Conservation (phyloP, 108 stramenopile species). For the Fragilariopsis cylindrus region DNA sequence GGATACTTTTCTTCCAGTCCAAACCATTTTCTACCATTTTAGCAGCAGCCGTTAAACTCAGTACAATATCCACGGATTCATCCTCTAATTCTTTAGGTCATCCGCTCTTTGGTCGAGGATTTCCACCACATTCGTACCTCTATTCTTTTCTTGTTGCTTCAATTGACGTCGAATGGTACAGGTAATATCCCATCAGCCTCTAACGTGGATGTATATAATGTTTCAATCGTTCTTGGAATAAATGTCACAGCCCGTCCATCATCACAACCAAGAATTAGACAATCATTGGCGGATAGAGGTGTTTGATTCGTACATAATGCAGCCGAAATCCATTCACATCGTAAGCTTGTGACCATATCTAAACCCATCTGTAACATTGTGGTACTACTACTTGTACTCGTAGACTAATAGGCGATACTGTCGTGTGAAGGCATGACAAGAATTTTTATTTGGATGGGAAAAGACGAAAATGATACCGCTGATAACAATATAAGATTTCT, state of each 20-base stretch:
- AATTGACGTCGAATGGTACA: conserved; percentile 59
- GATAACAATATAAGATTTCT: too few species aligned
- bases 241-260: conserved; percentile 84
- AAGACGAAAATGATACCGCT: too few species aligned
- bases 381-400: background rate
- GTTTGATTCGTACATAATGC: conserved; percentile 87
- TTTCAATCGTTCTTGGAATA: conserved; percentile 76
- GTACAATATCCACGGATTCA: conserved; percentile 77
- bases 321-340: conserved; percentile 86
- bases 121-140: conserved; percentile 36
- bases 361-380: conserved; percentile 55
- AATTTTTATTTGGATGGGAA: too few species aligned
- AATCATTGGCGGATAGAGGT: conserved; percentile 63
- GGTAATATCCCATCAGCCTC: conserved; percentile 62
- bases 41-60: conserved; percentile 64
- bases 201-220: conserved; percentile 68
- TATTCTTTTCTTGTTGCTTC: conserved; percentile 68
- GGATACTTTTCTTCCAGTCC: conserved; percentile 76
- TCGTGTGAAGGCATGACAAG: conserved; percentile 3
- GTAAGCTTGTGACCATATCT: conserved; percentile 81
- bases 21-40: conserved; percentile 75
- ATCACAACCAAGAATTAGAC: conserved; percentile 69
- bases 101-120: conserved; percentile 71
- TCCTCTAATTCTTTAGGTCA: conserved; percentile 59
- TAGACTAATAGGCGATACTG: background rate